Evolutionary conservation across 441 rosid genomes (phyloP).

Genomic region (Pelargonium fulgidum): DNA sequence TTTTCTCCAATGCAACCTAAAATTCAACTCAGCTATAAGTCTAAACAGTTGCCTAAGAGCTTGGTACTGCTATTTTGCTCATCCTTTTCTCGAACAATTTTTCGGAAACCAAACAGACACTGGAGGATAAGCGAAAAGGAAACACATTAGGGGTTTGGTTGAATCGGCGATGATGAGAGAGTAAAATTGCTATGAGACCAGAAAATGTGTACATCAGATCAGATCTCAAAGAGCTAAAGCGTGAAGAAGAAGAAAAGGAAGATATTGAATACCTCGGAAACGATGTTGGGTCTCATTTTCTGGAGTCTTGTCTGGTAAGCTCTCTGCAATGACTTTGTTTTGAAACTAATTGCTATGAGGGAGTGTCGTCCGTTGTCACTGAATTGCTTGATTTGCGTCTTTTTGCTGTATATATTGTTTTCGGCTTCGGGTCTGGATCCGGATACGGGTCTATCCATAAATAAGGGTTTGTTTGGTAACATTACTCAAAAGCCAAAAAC

Average conservation of each 20-base stretch:
- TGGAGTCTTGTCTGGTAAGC: too few relatives aligned
- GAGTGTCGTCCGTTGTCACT: too few relatives aligned
- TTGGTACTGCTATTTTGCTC: neutral
- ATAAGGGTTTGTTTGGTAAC: too few relatives aligned
- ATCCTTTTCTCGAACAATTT: neutral
- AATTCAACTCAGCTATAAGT: neutral
- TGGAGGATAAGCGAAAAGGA: neutral
- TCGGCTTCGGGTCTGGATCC: too few relatives aligned
- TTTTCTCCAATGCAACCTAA: neutral
- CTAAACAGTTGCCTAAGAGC: neutral
- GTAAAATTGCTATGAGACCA: neutral
- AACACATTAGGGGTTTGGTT: neutral
- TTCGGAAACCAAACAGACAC: neutral
- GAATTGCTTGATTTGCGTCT: too few relatives aligned
- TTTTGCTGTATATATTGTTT: too few relatives aligned
- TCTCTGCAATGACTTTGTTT: too few relatives aligned
- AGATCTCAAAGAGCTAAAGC: neutral
- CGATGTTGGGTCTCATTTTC: constrained; percentile 22
- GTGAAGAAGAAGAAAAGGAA: too few relatives aligned
- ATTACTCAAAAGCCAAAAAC: too few relatives aligned
- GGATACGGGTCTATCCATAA: too few relatives aligned
- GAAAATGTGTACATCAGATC: neutral
- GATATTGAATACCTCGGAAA: constrained; percentile 18
- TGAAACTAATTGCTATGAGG: too few relatives aligned
- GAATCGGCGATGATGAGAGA: neutral